phyloP scores from a whole-genome alignment of 805 yeast species.

The Danielozyma ontarioensis region DNA sequence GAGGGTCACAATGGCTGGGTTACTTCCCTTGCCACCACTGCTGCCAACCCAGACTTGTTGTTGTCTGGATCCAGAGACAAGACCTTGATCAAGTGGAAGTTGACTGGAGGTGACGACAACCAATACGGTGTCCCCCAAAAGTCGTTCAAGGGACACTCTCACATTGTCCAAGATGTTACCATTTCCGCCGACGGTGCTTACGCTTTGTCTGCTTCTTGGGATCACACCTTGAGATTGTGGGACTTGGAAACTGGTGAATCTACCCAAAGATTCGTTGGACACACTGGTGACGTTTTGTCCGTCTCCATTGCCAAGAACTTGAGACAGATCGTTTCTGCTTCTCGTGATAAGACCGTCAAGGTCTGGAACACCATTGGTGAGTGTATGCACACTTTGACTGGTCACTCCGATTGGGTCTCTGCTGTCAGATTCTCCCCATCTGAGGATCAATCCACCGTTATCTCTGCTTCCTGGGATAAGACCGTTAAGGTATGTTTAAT shows the following conservation, averaged over 20 bases:
- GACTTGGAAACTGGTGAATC: slow-evolving; percentile 91
- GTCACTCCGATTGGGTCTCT: slow-evolving; percentile 99
- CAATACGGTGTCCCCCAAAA: slow-evolving; percentile 97
- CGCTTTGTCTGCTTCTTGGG: slow-evolving; percentile 99
- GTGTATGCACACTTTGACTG: slow-evolving; percentile 88
- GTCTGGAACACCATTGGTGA: slow-evolving; percentile 99
- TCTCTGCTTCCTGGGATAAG: slow-evolving; percentile 99
- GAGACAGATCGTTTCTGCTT: slow-evolving; percentile 97
- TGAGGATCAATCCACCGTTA: slow-evolving; percentile 63
- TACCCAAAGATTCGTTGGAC: slow-evolving; percentile 95
- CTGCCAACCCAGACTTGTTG: slow-evolving; percentile 95
- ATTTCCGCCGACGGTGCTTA: slow-evolving; percentile 96
- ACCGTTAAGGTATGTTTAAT: slow-evolving; percentile 88
- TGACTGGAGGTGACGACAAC: slow-evolving; percentile 85
- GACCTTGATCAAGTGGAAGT: slow-evolving; percentile 96
- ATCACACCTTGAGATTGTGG: slow-evolving; percentile 98
- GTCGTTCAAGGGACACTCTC: slow-evolving; percentile 97
- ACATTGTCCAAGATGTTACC: slow-evolving; percentile 97
- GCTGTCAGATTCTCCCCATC: slow-evolving; percentile 96
- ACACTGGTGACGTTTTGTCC: slow-evolving; percentile 94
- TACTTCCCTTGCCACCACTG: slow-evolving; percentile 96
- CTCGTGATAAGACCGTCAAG: slow-evolving; percentile 98
- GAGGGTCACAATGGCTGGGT: slow-evolving; percentile 90
- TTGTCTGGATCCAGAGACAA: slow-evolving; percentile 99
- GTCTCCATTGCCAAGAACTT: slow-evolving; percentile 95